phyloP scores from a whole-genome alignment of 164 flowering plant genomes.

The Magnolia changhungtana region DNA sequence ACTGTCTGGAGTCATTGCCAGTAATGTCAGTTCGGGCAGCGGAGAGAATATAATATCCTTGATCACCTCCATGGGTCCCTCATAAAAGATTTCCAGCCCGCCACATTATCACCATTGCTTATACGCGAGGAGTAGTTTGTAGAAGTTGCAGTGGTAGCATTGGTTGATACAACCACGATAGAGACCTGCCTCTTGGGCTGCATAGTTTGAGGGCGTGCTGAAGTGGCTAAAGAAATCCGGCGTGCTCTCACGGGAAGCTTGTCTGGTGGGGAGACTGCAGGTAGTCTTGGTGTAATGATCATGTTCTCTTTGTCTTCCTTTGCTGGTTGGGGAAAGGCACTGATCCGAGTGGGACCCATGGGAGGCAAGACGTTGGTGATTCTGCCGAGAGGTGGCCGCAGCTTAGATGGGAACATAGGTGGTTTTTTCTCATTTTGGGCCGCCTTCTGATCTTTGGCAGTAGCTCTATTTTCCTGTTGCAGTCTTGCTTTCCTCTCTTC shows the following conservation, averaged over 20 bases:
- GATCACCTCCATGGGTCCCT: slow-evolving; percentile 55
- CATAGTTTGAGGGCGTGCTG: slow-evolving; percentile 39
- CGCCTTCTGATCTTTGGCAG: slow-evolving; percentile 36
- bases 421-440: slow-evolving; percentile 51
- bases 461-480: slow-evolving; percentile 62
- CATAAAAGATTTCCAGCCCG: slow-evolving; percentile 40
- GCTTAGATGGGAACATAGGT: slow-evolving; percentile 59
- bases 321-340: slow-evolving; percentile 16
- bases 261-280: slow-evolving; percentile 18
- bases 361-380: slow-evolving; percentile 57
- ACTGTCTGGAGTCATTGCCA: slow-evolving; percentile 43
- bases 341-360: slow-evolving; percentile 21
- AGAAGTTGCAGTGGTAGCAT: slow-evolving; percentile 38
- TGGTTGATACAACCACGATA: slow-evolving; percentile 52
- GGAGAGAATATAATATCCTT: slow-evolving; percentile 56
- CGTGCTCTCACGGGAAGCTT: slow-evolving; percentile 41
- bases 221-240: slow-evolving; percentile 53
- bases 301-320: slow-evolving; percentile 48
- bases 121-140: slow-evolving; percentile 24
- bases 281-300: neutral
- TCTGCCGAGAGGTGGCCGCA: slow-evolving; percentile 61
- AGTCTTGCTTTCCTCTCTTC: slow-evolving; percentile 76
- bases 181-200: slow-evolving; percentile 69
- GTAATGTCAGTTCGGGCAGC: slow-evolving; percentile 26
- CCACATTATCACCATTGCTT: slow-evolving; percentile 11